These are phyloP conservation scores for Dacryopinax primogenitus DNA, from an alignment of 768 basidiomycete genomes.

Conservation along the genomic window DNA sequence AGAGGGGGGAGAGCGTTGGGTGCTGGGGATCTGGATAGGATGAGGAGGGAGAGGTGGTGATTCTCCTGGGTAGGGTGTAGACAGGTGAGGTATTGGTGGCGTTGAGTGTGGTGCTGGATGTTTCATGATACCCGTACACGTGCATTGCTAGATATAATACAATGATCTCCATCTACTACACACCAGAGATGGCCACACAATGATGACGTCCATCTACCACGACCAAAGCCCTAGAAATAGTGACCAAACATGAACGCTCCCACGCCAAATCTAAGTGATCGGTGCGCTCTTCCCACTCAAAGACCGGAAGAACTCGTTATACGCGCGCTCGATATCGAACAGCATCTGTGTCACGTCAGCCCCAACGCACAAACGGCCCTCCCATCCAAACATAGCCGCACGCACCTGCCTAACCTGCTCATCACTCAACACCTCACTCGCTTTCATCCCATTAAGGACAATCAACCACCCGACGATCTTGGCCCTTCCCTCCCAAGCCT, in stretches of 20 bases:
- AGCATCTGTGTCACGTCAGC: conserved; percentile 42
- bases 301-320: conserved; percentile 70
- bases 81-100: not conserved
- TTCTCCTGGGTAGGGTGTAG: not conserved
- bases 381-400: not conserved
- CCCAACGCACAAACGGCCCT: not conserved
- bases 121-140: not conserved
- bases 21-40: not conserved
- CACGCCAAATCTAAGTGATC: no score
- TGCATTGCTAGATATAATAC: conserved; percentile 1
- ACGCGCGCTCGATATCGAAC: conserved; percentile 96
- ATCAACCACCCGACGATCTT: conserved; percentile 94
- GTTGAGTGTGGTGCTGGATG: not conserved
- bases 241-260: no score
- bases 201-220: no score
- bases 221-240: no score
- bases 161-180: no score
- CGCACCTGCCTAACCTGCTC: conserved; percentile 84
- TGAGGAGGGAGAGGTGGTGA: conserved; percentile 1
- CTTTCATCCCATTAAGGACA: conserved; percentile 92
- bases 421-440: conserved; percentile 88
- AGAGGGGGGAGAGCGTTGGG: not conserved
- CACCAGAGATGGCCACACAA: no score
- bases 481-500: conserved; percentile 92
- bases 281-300: conserved; percentile 13